Evolutionary conservation across 495 filamentous ascomycete genomes (phyloP), one percentile per base, ranked within the genome.

Genomic region (Aspergillus heteromorphus): DNA sequence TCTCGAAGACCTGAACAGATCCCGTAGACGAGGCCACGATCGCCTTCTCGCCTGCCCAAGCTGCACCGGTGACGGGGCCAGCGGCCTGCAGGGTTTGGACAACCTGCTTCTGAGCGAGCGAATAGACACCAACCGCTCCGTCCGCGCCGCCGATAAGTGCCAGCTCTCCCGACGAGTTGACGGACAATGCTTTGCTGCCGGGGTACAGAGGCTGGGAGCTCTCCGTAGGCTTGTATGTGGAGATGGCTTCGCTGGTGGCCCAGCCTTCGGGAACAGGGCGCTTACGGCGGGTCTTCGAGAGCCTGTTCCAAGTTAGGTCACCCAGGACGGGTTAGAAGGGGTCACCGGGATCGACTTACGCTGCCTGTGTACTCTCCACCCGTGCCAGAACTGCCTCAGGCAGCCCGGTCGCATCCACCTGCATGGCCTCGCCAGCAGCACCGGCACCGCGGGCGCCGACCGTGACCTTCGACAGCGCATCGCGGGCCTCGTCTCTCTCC

Each of bases 401-500:
- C 31, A 97, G 71, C 5, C 79, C 81, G 51, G 85, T 79, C 8
- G 72, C 77, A 72, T 98, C 93, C 2, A 98, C 83, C 57, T 92
- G 86, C 93, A 98, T 98, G 20, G 84, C 86, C 67, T 97, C 92
- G 21, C 84, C 83, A 17, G 70, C 69, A 6, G 71, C 71, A 7
- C 71, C 75, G 17, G 66, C 66, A 40, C 84, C 80, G 53, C 71
- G 73, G 29, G 80, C 75, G 14, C 82, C 81, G 45, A 95, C 81
- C 1, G 85, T 87, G 11, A 97, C 80, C 64, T 87, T 88, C 10
- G 89, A 89, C 29, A 97, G 78, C n/a, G 95, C 90, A 70, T 95
- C 88, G 59, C 92, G 77, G 23, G 93, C 91, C 66, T 97, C 92
- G 62, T 97, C 92, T 49, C 95, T 76, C 73, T 98, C 93, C 62